Conservation (phyloP, 2,329 filamentous ascomycete species). For the Alternaria infectoria region DNA sequence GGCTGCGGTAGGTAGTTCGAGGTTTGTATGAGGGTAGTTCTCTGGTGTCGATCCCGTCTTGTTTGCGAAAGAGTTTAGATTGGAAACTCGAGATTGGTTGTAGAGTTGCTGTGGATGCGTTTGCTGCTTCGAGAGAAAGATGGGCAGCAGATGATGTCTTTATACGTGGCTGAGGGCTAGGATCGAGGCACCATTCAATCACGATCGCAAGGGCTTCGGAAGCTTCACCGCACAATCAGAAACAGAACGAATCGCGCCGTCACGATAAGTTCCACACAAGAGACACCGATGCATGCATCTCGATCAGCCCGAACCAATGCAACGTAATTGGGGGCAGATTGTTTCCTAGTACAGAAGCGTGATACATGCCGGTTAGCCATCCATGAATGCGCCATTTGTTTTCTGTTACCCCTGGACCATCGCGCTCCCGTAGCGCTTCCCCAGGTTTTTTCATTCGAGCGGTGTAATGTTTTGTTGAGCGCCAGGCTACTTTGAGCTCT, state of each 20-base stretch:
- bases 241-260: conserved; percentile 36
- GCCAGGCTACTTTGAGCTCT: conserved; percentile 25
- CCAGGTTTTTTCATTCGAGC: conserved; percentile 27
- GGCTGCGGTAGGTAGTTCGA: conserved; percentile 24
- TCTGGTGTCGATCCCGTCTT: conserved; percentile 39
- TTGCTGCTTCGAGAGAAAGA: conserved; percentile 30
- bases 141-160: conserved; percentile 34
- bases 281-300: conserved; percentile 40
- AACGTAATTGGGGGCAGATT: conserved; percentile 35
- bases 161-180: conserved; percentile 29
- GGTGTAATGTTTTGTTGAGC: conserved; percentile 29
- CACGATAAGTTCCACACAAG: conserved; percentile 35
- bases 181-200: conserved; percentile 20
- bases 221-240: conserved; percentile 41
- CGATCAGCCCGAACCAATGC: conserved; percentile 36
- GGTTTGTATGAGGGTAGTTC: conserved; percentile 40
- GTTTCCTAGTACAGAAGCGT: conserved; percentile 31
- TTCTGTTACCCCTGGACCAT: conserved; percentile 16
- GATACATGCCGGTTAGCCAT: conserved; percentile 23
- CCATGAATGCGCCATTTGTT: conserved; percentile 29
- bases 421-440: conserved; percentile 20
- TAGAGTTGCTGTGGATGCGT: conserved; percentile 28
- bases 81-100: conserved; percentile 27
- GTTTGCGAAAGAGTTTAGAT: conserved; percentile 17
- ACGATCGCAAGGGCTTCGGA: conserved; percentile 19